phyloP scores from a whole-genome alignment of 2,329 filamentous ascomycete genomes.

The Diaporthe velutina region DNA sequence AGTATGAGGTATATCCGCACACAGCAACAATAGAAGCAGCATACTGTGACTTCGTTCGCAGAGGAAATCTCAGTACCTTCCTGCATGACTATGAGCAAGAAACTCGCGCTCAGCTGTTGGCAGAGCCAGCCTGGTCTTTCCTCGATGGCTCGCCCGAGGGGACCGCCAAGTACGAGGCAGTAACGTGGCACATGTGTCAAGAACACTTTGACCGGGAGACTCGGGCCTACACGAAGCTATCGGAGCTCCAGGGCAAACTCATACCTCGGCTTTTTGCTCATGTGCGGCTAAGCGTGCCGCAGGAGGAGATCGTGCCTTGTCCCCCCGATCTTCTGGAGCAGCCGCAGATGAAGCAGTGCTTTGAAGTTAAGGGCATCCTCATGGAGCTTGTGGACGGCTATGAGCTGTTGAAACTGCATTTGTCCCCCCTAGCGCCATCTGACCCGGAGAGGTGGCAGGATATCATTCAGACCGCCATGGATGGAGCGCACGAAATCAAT shows the following conservation, averaged over 20 bases:
- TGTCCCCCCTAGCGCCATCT: not conserved
- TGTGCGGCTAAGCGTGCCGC: not conserved
- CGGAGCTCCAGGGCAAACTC: not conserved
- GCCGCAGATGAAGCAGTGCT: not conserved
- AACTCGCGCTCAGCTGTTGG: not conserved
- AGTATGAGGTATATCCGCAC: not conserved
- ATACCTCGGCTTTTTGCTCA: not conserved
- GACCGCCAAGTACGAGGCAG: not conserved
- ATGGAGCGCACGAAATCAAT: not conserved
- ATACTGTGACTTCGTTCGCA: not conserved
- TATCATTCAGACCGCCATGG: not conserved
- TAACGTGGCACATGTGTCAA: not conserved
- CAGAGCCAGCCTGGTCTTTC: not conserved
- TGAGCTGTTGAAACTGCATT: not conserved
- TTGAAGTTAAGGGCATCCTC: not conserved
- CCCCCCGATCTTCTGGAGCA: not conserved
- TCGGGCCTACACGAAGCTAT: not conserved
- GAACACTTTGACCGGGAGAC: not conserved
- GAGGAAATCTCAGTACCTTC: not conserved
- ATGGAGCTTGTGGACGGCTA: not conserved
- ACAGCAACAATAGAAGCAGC: not conserved
- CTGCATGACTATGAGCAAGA: not conserved
- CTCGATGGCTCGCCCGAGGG: not conserved
- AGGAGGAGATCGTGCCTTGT: not conserved
- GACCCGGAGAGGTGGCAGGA: not conserved